These are phyloP conservation scores for Curvularia lunata DNA, from an alignment of 2,329 filamentous ascomycete species.

Conservation along the genomic window DNA sequence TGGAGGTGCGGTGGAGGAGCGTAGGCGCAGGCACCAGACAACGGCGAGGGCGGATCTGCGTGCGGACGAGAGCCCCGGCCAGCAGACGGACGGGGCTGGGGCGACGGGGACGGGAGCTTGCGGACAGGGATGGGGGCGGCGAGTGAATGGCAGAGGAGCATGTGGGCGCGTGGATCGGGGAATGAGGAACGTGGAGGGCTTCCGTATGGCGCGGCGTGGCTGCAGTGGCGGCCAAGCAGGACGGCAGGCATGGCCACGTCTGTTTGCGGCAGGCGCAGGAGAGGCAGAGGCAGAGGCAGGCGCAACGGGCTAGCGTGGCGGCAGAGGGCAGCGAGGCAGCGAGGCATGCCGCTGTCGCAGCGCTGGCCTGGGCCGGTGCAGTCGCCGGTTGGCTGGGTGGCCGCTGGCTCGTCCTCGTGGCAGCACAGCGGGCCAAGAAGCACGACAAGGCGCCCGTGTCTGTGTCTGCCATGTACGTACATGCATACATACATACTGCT, in stretches of 20 bases:
- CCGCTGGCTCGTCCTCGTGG: conserved; percentile 29
- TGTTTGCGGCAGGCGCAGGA: neutral
- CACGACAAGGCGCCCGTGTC: conserved; percentile 5
- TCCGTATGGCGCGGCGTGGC: neutral
- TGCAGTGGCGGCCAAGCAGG: conserved; percentile 5
- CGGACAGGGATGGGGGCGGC: neutral
- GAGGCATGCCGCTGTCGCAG: conserved; percentile 3
- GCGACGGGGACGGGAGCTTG: neutral
- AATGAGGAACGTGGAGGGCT: conserved; percentile 1
- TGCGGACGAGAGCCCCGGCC: too few species aligned
- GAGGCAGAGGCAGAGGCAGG: too few species aligned
- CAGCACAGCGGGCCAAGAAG: conserved; percentile 34
- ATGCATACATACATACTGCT: neutral
- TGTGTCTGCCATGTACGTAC: conserved; percentile 7
- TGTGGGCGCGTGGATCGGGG: conserved; percentile 1
- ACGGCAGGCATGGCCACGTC: neutral
- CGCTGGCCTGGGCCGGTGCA: conserved; percentile 25
- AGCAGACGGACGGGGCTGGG: conserved; percentile 2
- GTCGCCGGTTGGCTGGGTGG: conserved; percentile 35
- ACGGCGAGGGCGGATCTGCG: too few species aligned
- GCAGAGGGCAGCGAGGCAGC: neutral
- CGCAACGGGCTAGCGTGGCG: neutral
- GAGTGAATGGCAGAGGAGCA: neutral
- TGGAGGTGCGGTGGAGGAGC: neutral
- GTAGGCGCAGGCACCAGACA: too few species aligned